These are phyloP conservation scores for Brachypodium distachyon DNA, from an alignment of 202 grass and related monocot genomes.

Conservation along the genomic window DNA sequence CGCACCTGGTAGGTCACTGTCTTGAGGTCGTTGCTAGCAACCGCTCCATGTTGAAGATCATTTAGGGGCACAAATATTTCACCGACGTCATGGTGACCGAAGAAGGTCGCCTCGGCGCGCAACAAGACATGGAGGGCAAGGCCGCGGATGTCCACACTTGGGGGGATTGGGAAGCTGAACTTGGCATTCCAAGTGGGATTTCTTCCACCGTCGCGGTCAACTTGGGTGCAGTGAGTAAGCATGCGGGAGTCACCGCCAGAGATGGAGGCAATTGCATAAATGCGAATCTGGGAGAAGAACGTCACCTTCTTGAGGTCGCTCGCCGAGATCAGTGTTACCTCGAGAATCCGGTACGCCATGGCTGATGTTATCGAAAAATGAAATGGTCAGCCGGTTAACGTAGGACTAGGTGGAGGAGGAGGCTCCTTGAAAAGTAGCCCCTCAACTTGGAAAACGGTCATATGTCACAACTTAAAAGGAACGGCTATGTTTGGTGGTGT, in stretches of 20 bases:
- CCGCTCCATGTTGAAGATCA: constrained; percentile 25
- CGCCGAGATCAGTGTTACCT: constrained; percentile 61
- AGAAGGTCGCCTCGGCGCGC: constrained; percentile 10
- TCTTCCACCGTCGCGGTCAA: constrained; percentile 30
- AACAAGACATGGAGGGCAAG: constrained; percentile 43
- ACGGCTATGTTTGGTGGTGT: not conserved
- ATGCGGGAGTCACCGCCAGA: constrained; percentile 19
- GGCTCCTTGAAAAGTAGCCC: not conserved
- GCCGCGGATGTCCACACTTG: constrained; percentile 9
- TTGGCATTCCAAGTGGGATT: constrained; percentile 49
- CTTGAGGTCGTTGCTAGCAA: not conserved
- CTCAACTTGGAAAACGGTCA: not conserved
- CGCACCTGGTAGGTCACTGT: constrained; percentile 67
- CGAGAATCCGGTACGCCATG: constrained; percentile 43
- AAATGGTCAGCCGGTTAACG: not conserved
- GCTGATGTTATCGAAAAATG: not conserved
- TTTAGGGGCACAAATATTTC: constrained; percentile 47
- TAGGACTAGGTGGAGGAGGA: not conserved
- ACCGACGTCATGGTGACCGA: constrained; percentile 50
- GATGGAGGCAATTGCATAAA: constrained; percentile 64
- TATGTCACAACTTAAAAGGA: not conserved
- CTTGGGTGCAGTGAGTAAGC: constrained; percentile 31
- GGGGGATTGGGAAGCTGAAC: constrained; percentile 20
- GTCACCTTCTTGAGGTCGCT: constrained; percentile 76
- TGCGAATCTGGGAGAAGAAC: constrained; percentile 28